A percentile compares a stretch with the other conserved stretches of the same genome.
These are phyloP conservation scores for Cucurbita pepo DNA, from an alignment of 306 rosid species.

Conservation along the genomic window DNA sequence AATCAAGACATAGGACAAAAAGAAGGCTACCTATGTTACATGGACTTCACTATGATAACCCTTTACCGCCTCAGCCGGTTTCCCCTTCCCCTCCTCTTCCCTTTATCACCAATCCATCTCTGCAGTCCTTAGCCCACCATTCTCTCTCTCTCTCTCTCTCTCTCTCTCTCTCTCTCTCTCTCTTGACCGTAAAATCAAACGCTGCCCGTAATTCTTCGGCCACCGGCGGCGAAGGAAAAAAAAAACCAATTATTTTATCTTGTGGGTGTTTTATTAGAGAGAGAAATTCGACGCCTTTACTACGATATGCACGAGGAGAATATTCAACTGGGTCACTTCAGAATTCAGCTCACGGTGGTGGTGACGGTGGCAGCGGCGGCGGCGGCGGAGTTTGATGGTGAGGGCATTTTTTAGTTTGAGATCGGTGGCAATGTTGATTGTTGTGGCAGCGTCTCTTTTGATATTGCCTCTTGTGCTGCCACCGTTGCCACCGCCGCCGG, in stretches of 20 bases:
- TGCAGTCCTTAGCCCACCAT: neutral
- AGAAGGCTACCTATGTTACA: neutral
- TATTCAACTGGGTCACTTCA: neutral
- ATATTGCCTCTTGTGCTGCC: conserved; percentile 50
- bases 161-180: neutral
- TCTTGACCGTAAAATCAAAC: neutral
- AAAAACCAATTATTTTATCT: neutral
- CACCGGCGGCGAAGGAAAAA: neutral
- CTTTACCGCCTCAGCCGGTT: neutral
- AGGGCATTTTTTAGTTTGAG: conserved; percentile 6
- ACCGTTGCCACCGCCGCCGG: conserved; percentile 72
- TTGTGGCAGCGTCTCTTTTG: conserved; percentile 29
- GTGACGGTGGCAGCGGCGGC: neutral
- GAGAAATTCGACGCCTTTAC: neutral
- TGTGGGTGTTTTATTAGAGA: neutral
- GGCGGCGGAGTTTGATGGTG: neutral
- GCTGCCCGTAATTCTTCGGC: neutral
- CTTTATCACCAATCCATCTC: neutral
- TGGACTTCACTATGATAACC: neutral
- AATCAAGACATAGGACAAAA: conserved; percentile 4
- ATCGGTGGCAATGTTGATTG: conserved; percentile 24
- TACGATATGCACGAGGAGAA: conserved; percentile 17
- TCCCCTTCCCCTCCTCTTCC: neutral
- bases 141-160: neutral
- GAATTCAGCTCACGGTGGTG: neutral